phyloP scores from a whole-genome alignment of 768 basidiomycete species.

The Lanmaoa pseudosensibilis region DNA sequence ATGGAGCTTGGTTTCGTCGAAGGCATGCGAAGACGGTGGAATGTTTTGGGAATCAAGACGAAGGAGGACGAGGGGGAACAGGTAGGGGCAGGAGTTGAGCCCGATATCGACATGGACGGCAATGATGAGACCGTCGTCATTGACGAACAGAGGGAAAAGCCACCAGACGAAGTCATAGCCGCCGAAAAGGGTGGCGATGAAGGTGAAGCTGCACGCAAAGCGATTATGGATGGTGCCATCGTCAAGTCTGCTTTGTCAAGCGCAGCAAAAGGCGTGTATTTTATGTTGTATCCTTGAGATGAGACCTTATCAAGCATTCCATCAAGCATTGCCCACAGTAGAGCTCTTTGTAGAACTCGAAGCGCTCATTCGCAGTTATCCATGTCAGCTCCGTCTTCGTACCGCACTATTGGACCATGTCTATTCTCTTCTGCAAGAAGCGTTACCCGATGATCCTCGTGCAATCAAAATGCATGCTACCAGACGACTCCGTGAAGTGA shows the following conservation, averaged over 20 bases:
- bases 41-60: slow-evolving; percentile 62
- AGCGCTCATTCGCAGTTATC: slow-evolving; percentile 42
- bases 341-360: slow-evolving; percentile 45
- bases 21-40: slow-evolving; percentile 76
- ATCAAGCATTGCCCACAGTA: slow-evolving; percentile 40
- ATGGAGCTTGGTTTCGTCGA: slow-evolving; percentile 90
- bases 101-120: slow-evolving; percentile 23
- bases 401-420: slow-evolving; percentile 43
- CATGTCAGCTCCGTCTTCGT: slow-evolving; percentile 41
- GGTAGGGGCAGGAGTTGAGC: slow-evolving; percentile 23
- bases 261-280: slow-evolving; percentile 64
- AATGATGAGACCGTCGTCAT: slow-evolving; percentile 15
- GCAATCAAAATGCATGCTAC: slow-evolving; percentile 43
- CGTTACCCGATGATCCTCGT: slow-evolving; percentile 38
- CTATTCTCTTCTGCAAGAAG: slow-evolving; percentile 40
- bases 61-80: slow-evolving; percentile 14
- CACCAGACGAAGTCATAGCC: slow-evolving; percentile 29
- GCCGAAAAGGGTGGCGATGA: slow-evolving; percentile 44
- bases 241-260: slow-evolving; percentile 74
- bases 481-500: slow-evolving; percentile 29
- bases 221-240: slow-evolving; percentile 77
- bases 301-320: slow-evolving; percentile 8
- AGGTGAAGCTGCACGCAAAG: slow-evolving; percentile 55
- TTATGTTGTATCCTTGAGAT: slow-evolving; percentile 13
- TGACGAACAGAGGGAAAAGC: slow-evolving; percentile 24